Base-by-base conservation (phyloP, 2,329 filamentous ascomycete genomes). In the Ascosphaera acerosa region DNA sequence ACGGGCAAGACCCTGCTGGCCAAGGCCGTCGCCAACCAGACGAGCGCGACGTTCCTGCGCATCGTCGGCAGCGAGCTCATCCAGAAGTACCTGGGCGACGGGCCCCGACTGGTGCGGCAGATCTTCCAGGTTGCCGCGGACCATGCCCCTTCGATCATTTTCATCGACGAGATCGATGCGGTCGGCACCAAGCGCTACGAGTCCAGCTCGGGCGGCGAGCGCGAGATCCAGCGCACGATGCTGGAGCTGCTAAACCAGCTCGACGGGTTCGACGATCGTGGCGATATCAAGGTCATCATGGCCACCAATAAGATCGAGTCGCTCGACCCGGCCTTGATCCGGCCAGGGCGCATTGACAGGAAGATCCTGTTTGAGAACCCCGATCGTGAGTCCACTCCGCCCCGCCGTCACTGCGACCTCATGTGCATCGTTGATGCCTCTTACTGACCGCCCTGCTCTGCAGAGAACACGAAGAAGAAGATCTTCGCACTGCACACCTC, bases 291-390 rank as follows among this genome's bases (percentile, higher is more conserved):
- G 57, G 80, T 97, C 52, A 90, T 97, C 58, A 97, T 97, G 84
- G 87, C 87, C 33, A 97, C 87, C 30, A 97, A 97, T 57, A 77
- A 87, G 50, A 67, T 97, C 39, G 87, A 97, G 46, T 94, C 97
- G 40, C 68, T 97, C 29, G 87, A 97, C 51, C 87, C 87, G 2
- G 87, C 87, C 2, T 66, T 97, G 28, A 64, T 97, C 41, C 74
- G 87, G 44, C 87, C 87, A n/a, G 87, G 87, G 32, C 77, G 87
- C 46, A 94, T 97, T 53, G 87, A 97, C 62, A 68, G 87, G 46
- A 94, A 94, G 64, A 94, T 94, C 49, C 87, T 97, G 55, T 97
- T 97, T n/a, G n/a, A n/a, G n/a, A n/a, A n/a, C n/a, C n/a, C n/a
- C n/a, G n/a, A n/a, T n/a, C n/a, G n/a, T n/a, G n/a, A n/a, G n/a